Base-by-base conservation (phyloP, 2,329 filamentous ascomycete genomes). In the Exserohilum turcica region DNA sequence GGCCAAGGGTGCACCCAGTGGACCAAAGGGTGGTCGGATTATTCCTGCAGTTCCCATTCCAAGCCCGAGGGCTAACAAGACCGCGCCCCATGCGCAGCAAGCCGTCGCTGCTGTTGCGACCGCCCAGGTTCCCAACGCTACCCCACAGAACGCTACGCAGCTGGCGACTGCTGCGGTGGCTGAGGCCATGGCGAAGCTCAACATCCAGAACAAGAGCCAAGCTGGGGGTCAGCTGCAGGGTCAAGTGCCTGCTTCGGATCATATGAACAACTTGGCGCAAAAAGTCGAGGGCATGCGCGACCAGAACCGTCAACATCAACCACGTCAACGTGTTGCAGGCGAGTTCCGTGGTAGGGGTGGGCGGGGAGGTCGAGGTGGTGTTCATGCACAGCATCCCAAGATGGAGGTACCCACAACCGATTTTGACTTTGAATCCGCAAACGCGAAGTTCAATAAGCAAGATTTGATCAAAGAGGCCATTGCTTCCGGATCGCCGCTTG, bases 351-450 rank as follows among this genome's bases (percentile, higher is more conserved):
- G 76, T 32, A 76, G 81, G 35, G 79, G 78, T 9, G 77, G 82
- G 45, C 79, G 82, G 39, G 48, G 58, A 50, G 74, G 77, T 48
- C 74, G 79, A 48, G 79, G 79, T 28, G 76, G 74, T 36, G 44
- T 39, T 39, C 62, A 66, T 38, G 21, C 55, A 12, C 63, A 58
- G 42, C 78, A 78, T 53, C 77, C 81, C 43, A 94, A 91, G 77
- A 86, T 97, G 28, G 92, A 96, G 47, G 90, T 99, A 2, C 94
- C 94, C 0, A 85, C 89, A 42, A 87, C 90, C 1, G 94, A 97
- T 70, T 99, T 92, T 66, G 93, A 99, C 70, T 99, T 99, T 69
- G 89, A 89, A 63, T 84, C 84, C 13, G 82, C 90, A 24, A 96
- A 96, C 71, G 90, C 90, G 43, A 94, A 92, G 74, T 95, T 95